Evolutionary conservation across 768 basidiomycete species (phyloP), one percentile per base, ranked within the genome.

Genomic region (Hortiboletus campestris): DNA sequence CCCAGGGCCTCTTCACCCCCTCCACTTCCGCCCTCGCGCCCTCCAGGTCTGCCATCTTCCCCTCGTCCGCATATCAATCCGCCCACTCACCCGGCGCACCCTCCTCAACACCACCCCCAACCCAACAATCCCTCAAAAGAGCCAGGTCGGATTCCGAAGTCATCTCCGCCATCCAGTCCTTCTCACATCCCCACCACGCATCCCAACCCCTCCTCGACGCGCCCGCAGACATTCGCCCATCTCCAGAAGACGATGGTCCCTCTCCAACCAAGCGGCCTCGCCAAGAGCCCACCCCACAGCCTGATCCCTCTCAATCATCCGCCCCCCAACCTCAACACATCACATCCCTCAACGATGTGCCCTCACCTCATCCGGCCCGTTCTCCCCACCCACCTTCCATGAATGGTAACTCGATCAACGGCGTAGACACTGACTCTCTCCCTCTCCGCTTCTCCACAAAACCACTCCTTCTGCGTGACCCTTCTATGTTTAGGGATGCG

Each of bases 1-100:
- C 89, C 0, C 90, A 91, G 75, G 89, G 89, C 56, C 79, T 92
- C 29, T 91, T 91, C 68, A 91, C 90, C 25, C 90, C 90, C 4
- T 90, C 89, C 20, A 91, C 91, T 11, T 86, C 90, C 50, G 78
- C 79, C 58, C 71, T 80, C 51, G 71, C 74, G 47, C 63, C 67
- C 31, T 71, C 78, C 60, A 76, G 80, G 52, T 68, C 75, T 43
- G 70, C 79, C 53, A 78, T 78, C 39, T 81, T 82, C 56, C 80
- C 85, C 35, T 85, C 85, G 47, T 76, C 75, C 32, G 77, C 81
- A 13, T 79, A 77, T 55, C 71, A 76, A 59, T 64, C 71, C 48
- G 72, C 72, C 41, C 81, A 81, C 62, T 73, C 78, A 31, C 79
- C 79, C 17, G 81, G 78, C 59, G 74, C 77, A 40, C 79, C 79